These are phyloP conservation scores for Sungouiella blattae DNA, from an alignment of 805 yeast genomes.

Conservation along the genomic window DNA sequence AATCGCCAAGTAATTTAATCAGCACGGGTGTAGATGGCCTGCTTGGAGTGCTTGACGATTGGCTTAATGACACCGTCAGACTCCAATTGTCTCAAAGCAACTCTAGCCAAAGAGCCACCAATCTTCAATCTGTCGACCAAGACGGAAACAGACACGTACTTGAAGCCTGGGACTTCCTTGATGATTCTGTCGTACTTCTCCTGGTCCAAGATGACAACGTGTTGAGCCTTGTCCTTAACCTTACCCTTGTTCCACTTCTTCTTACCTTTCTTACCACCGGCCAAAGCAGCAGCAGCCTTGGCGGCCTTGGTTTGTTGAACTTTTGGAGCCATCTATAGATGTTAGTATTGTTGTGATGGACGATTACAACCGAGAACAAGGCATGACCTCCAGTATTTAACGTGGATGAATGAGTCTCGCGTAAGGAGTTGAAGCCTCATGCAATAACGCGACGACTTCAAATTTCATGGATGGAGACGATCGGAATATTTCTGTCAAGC, in stretches of 20 bases:
- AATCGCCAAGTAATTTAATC: conserved; percentile 2
- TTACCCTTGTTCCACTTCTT: conserved; percentile 99
- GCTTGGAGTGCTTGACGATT: conserved; percentile 92
- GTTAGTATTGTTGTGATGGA: too few species aligned
- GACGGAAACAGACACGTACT: conserved; percentile 96
- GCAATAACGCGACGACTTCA: too few species aligned
- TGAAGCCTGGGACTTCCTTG: conserved; percentile 99
- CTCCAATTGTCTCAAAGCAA: conserved; percentile 95
- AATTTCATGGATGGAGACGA: too few species aligned
- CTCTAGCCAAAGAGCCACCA: conserved; percentile 98
- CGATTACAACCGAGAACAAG: too few species aligned
- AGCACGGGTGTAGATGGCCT: conserved; percentile 91
- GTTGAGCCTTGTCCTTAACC: conserved; percentile 99
- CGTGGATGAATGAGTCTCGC: too few species aligned
- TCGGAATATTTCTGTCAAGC: too few species aligned
- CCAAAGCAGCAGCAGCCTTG: conserved; percentile 99
- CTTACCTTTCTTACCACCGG: conserved; percentile 99
- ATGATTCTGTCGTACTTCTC: conserved; percentile 98
- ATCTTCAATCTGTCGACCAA: conserved; percentile 98
- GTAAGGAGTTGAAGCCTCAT: too few species aligned
- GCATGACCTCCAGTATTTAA: too few species aligned
- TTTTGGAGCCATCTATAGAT: conserved; percentile 84
- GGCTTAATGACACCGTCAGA: conserved; percentile 92
- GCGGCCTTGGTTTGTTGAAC: conserved; percentile 99
- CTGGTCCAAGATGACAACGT: conserved; percentile 95